Conservation (phyloP, 2,329 filamentous ascomycete genomes). For the Coleophoma crateriformis region DNA sequence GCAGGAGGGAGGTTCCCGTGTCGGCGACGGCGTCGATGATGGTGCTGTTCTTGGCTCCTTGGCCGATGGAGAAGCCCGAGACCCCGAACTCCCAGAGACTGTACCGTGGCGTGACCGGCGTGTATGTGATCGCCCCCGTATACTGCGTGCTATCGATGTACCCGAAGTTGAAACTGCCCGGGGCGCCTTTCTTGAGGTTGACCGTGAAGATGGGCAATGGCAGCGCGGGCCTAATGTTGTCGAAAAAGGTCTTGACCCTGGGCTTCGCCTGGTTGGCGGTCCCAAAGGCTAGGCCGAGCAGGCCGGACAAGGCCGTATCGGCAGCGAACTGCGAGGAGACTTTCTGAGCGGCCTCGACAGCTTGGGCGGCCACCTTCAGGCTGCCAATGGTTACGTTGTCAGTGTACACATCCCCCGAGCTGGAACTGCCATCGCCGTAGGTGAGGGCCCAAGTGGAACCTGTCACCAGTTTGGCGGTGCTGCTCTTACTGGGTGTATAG, state of each 20-base stretch:
- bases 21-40: conserved; percentile 22
- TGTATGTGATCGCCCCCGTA: conserved; percentile 44
- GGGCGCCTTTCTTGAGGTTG: conserved; percentile 36
- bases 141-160: conserved; percentile 44
- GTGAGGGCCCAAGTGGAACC: conserved; percentile 16
- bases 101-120: conserved; percentile 30
- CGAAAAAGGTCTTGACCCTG: conserved; percentile 12
- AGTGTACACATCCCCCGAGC: conserved; percentile 12
- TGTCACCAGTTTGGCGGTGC: conserved; percentile 5
- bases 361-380: conserved; percentile 8
- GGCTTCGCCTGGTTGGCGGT: conserved; percentile 9
- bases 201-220: conserved; percentile 44
- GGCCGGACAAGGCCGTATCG: conserved; percentile 38
- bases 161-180: conserved; percentile 46
- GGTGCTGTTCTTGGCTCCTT: conserved; percentile 37
- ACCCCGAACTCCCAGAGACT: conserved; percentile 49
- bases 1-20: conserved; percentile 30
- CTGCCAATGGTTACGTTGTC: conserved; percentile 15
- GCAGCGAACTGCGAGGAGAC: conserved; percentile 16
- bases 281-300: conserved; percentile 51
- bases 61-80: conserved; percentile 36
- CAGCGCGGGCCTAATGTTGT: conserved; percentile 7
- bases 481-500: conserved; percentile 11
- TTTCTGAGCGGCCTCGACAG: conserved; percentile 14
- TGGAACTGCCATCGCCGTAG: conserved; percentile 26